These are phyloP conservation scores for Dactylellina parvicollis DNA, from an alignment of 2,329 filamentous ascomycete species.

Conservation along the genomic window DNA sequence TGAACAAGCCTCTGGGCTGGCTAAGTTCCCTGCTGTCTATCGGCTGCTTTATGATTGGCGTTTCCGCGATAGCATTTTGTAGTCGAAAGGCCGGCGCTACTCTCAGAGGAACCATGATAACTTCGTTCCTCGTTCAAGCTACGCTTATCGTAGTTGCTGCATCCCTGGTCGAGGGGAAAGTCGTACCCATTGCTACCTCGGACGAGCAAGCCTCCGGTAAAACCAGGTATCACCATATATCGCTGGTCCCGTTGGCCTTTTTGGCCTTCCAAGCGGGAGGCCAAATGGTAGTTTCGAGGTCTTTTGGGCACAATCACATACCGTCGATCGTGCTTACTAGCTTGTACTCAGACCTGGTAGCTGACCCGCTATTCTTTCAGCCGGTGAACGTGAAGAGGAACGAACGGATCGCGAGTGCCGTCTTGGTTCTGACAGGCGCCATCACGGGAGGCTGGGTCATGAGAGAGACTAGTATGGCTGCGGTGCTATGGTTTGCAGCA, in stretches of 20 bases:
- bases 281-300: conserved; percentile 66
- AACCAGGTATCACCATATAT: conserved; percentile 61
- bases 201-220: conserved; percentile 62
- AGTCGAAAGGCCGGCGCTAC: conserved; percentile 59
- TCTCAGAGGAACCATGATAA: conserved; percentile 63
- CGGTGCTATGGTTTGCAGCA: conserved; percentile 64
- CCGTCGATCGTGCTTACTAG: conserved; percentile 69
- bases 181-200: conserved; percentile 59
- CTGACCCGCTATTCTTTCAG: conserved; percentile 65
- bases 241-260: conserved; percentile 64
- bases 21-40: conserved; percentile 68
- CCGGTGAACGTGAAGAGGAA: conserved; percentile 66
- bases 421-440: conserved; percentile 64
- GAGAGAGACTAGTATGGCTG: conserved; percentile 62
- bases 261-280: conserved; percentile 68
- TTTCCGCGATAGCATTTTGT: conserved; percentile 64
- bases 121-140: conserved; percentile 67
- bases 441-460: conserved; percentile 66
- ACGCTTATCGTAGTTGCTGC: conserved; percentile 67
- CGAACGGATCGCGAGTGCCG: conserved; percentile 63
- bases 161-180: conserved; percentile 64
- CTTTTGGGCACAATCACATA: conserved; percentile 67
- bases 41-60: conserved; percentile 67
- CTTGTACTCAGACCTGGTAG: conserved; percentile 67
- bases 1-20: conserved; percentile 67